Evolutionary conservation across 1,139 yeast genomes (phyloP).

Genomic region (Casaregolazyma lundiana): DNA sequence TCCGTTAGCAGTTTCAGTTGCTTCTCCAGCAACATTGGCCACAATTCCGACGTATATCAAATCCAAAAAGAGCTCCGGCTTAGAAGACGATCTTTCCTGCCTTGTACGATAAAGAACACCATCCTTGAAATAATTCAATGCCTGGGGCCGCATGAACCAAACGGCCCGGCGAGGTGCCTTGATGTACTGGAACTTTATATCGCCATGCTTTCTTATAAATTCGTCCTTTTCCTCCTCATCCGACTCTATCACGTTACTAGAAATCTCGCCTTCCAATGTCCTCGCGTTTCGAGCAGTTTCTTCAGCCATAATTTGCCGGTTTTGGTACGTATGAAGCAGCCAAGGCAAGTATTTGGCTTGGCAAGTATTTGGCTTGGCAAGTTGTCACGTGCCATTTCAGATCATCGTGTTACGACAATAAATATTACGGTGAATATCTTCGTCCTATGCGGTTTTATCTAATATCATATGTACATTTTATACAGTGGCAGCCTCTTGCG

Average conservation of each 20-base stretch:
- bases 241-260: not conserved
- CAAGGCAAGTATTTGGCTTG: not conserved
- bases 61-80: slow-evolving; percentile 57
- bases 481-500: not conserved
- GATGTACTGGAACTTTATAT: slow-evolving; percentile 15
- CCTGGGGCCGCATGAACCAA: slow-evolving; percentile 42
- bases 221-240: slow-evolving; percentile 7
- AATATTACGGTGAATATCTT: no score
- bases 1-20: slow-evolving; percentile 50
- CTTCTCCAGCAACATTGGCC: slow-evolving; percentile 54
- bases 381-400: no score
- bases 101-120: slow-evolving; percentile 54
- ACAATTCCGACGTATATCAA: slow-evolving; percentile 62
- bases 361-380: no score
- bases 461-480: not conserved
- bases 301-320: not conserved
- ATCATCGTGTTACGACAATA: no score
- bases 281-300: not conserved
- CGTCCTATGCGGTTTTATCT: not conserved
- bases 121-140: slow-evolving; percentile 56
- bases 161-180: slow-evolving; percentile 14
- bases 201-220: slow-evolving; percentile 18
- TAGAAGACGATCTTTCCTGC: slow-evolving; percentile 50
- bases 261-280: not conserved
- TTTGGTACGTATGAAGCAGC: not conserved